Evolutionary conservation across 139 green algal species (phyloP).

Genomic region (Monoraphidium neglectum): DNA sequence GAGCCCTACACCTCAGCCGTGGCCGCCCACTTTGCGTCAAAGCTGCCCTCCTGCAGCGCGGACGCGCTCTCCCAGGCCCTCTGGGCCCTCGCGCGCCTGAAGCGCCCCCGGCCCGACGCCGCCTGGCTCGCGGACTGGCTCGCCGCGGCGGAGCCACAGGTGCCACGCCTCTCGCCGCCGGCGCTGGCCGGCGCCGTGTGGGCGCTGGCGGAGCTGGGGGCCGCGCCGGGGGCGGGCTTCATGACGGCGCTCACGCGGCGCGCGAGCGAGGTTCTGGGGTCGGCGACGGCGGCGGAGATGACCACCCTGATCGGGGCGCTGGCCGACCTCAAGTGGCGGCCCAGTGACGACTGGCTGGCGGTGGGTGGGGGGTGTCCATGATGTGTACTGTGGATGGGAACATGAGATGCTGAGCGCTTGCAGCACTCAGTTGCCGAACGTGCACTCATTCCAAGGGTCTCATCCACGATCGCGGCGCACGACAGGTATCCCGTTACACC

Average conservation of each 20-base stretch:
- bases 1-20: background rate
- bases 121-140: background rate
- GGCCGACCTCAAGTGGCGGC: slow-evolving; percentile 40
- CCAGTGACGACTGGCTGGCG: slow-evolving; percentile 25
- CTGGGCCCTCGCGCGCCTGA: slow-evolving; percentile 12
- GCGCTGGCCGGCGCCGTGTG: background rate
- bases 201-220: background rate
- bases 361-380: too few species aligned
- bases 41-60: background rate
- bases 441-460: too few species aligned
- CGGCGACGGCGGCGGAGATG: slow-evolving; percentile 25
- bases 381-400: too few species aligned
- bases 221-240: background rate
- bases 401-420: too few species aligned
- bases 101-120: slow-evolving; percentile 4
- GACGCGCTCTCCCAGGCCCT: slow-evolving; percentile 1
- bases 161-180: background rate
- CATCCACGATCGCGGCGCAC: too few species aligned
- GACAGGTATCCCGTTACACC: slow-evolving; percentile 9
- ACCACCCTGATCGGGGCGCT: slow-evolving; percentile 22
- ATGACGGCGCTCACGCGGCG: slow-evolving; percentile 5
- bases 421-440: too few species aligned
- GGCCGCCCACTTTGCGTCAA: background rate
- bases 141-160: background rate
- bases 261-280: background rate